phyloP scores from a whole-genome alignment of 2,329 filamentous ascomycete species.

The Graphilbum sp. region DNA sequence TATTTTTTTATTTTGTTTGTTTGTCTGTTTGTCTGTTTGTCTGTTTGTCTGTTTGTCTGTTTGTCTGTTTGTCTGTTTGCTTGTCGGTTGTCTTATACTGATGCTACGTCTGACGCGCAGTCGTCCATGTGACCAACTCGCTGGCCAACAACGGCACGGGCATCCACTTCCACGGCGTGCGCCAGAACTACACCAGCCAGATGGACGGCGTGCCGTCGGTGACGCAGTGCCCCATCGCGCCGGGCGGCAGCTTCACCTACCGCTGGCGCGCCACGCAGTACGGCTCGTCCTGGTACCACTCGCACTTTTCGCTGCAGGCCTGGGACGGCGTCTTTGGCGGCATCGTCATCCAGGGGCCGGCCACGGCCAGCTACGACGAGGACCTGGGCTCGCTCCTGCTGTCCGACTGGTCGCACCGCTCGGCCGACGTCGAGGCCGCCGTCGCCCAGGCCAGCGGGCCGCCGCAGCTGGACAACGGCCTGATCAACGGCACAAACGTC shows the following conservation, averaged over 20 bases:
- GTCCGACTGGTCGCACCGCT: slow-evolving; percentile 44
- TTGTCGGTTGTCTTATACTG: no score
- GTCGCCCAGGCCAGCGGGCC: neutral
- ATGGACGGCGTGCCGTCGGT: slow-evolving; percentile 36
- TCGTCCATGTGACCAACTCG: slow-evolving; percentile 20
- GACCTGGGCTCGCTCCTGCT: slow-evolving; percentile 38
- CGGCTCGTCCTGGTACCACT: slow-evolving; percentile 42
- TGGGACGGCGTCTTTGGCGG: slow-evolving; percentile 43
- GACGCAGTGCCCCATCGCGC: slow-evolving; percentile 50
- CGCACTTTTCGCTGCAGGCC: slow-evolving; percentile 42
- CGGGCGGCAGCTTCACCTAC: slow-evolving; percentile 38
- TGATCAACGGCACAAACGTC: slow-evolving; percentile 47
- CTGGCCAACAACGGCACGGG: slow-evolving; percentile 48
- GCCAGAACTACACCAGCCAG: slow-evolving; percentile 30
- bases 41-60: no score
- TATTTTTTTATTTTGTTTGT: neutral
- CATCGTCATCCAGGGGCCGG: slow-evolving; percentile 35
- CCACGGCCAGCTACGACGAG: slow-evolving; percentile 37
- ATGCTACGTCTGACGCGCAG: no score
- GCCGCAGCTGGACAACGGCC: slow-evolving; percentile 11
- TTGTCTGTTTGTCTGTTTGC: no score
- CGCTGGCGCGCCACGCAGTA: slow-evolving; percentile 35
- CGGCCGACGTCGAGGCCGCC: slow-evolving; percentile 29
- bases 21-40: slow-evolving; percentile 22
- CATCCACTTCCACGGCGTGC: slow-evolving; percentile 38